These are phyloP conservation scores for Acer saccharum DNA, from an alignment of 345 rosid species.

Conservation along the genomic window DNA sequence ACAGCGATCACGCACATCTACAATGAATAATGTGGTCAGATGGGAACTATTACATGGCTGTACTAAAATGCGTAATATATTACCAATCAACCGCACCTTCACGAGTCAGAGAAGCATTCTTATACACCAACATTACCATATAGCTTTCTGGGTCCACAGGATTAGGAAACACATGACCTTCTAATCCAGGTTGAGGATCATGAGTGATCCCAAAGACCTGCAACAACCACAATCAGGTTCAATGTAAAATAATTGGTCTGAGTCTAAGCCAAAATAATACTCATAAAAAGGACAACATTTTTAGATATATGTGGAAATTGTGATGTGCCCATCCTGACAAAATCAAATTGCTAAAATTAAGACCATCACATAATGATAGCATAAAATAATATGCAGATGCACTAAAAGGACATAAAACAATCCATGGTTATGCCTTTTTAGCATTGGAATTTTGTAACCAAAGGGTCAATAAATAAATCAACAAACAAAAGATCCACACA, in stretches of 20 bases:
- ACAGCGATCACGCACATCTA: slow-evolving; percentile 68
- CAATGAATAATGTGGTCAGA: slow-evolving; percentile 3
- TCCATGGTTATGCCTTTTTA: neutral
- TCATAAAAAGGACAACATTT: neutral
- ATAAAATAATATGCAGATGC: neutral
- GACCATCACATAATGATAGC: neutral
- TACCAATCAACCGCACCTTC: slow-evolving; percentile 55
- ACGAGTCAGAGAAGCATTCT: slow-evolving; percentile 88
- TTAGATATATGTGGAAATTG: neutral
- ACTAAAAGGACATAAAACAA: neutral
- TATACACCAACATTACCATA: slow-evolving; percentile 89
- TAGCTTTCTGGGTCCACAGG: slow-evolving; percentile 90
- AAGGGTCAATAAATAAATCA: neutral
- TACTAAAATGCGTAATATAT: slow-evolving; percentile 7
- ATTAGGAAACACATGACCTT: slow-evolving; percentile 89
- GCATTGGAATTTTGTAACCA: neutral
- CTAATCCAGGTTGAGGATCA: slow-evolving; percentile 75
- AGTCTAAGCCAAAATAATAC: neutral
- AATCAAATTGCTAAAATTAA: neutral
- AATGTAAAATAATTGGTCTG: neutral
- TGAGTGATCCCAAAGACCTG: slow-evolving; percentile 88
- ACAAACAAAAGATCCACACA: neutral
- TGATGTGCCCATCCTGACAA: neutral
- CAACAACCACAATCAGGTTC: slow-evolving; percentile 22
- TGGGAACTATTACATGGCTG: neutral